Conservation (phyloP, 441 rosid genomes). For the Bocquillonia castaneifolia region DNA sequence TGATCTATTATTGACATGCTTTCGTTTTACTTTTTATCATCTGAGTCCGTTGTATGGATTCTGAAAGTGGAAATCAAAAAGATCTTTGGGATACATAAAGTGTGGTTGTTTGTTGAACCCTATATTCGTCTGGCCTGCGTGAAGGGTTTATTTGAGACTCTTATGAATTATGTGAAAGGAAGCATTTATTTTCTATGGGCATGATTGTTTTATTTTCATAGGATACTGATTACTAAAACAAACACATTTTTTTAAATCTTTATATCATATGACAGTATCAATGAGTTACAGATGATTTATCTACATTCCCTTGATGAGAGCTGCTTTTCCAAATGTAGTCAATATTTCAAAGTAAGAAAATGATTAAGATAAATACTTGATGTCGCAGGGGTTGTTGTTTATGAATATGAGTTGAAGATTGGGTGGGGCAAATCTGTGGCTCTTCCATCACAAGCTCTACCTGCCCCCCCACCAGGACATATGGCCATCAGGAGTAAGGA, state of each 20-base stretch:
- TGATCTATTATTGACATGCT: background rate
- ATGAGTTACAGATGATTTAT: background rate
- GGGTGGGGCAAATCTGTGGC: conserved; percentile 99
- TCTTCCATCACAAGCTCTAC: conserved; percentile 96
- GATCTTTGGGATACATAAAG: background rate
- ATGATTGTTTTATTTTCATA: background rate
- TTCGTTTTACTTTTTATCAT: background rate
- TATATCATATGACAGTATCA: background rate
- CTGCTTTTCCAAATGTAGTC: conserved; percentile 14
- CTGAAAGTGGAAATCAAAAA: conserved; percentile 1
- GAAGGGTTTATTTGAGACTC: background rate
- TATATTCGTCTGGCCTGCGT: background rate
- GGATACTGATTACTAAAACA: background rate
- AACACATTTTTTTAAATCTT: background rate
- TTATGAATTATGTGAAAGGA: background rate
- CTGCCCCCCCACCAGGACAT: conserved; percentile 99
- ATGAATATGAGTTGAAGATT: conserved; percentile 91
- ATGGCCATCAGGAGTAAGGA: conserved; percentile 99
- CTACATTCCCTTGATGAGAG: conserved; percentile 5
- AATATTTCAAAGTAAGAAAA: conserved; percentile 17
- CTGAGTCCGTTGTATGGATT: background rate
- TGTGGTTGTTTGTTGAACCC: background rate
- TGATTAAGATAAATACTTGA: conserved; percentile 8
- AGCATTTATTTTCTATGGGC: background rate
- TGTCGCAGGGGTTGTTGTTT: conserved; percentile 80